Evolutionary conservation across 2,329 filamentous ascomycete genomes (phyloP), one percentile per base, ranked within the genome.

Genomic region (Colletotrichum trifolii): DNA sequence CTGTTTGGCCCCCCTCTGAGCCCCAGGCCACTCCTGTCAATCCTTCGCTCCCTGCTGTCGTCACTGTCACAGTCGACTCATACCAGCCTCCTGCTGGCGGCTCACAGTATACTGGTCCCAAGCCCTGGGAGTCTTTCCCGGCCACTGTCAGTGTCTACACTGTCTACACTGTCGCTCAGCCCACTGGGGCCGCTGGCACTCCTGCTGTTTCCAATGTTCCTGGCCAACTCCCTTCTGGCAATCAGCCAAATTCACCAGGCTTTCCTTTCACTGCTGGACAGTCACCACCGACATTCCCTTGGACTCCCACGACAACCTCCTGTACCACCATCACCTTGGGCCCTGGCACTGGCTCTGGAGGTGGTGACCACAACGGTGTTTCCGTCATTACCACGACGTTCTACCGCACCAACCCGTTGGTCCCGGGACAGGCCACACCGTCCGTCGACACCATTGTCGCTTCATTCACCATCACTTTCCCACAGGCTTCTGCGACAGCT

Each of bases 41-140:
- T 54, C 66, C 62, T 40, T 48, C 69, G n/a, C 53, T 69, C 50
- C 54, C 69, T 6, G 45, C 54, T 33, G 57, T 69, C 17, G 55
- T 69, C 54, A 60, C 70, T 9, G 55, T 62, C 46, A 69, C 58
- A n/a, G 46, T 67, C 8, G 58, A 68, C 54, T 63, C 54, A 39
- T 69, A 66, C 60, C 58, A 52, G 33, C 52, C 62, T 25, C 64
- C 71, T 54, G 59, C 62, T 15, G 71, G 62, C 13, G 52, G 65
- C 17, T 69, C 76, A 47, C 62, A 39, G 10, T 68, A 58, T 57
- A 67, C 60, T 8, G 64, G 67, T 4, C 60, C 67, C 34, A 67
- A 60, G 39, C 67, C 67, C 13, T 68, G 67, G 67, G 64, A 68
- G 40, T 64, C 67, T 39, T 25, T 5, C 25, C 25, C 25, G 25